Base-by-base conservation (phyloP, 371 early-diverging fungal species). In the Actinomortierella wolfii region DNA sequence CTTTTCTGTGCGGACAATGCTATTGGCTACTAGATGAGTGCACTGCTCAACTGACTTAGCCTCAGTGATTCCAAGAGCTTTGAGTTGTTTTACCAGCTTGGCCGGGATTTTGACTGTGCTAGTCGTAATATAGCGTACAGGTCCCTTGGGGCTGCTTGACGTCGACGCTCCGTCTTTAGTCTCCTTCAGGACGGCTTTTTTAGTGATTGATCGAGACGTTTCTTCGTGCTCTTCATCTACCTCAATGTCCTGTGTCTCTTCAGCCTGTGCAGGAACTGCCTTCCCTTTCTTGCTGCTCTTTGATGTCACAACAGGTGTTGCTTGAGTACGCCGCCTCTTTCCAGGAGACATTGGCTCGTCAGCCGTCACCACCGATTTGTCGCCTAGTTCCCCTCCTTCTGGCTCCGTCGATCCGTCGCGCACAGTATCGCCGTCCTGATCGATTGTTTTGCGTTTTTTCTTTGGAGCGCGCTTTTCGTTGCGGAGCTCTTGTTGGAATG, bases 1-100 rank as follows among this genome's bases (percentile, higher is more conserved):
- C 58, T 73, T 73, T 41, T 67, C 73, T 21, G 73, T 73, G 9
- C 73, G 58, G 9, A 62, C 51, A 46, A 61, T 45, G 28, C 53
- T 48, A 23, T 59, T 66, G 20, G 73, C 73, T 3, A 73, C 67
- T 7, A 73, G 42, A 40, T 73, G 73, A 0, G 73, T 73, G 18
- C 67, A 66, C 20, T 62, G 58, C 23, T 73, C 73, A 6, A 62
- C 59, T 0, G 59, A 26, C 21, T 62, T 73, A 1, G 73, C 57
- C 0, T 62, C 56, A 9, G 61, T 26, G 41, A 73, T 62, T 2
- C 73, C 67, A 3, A 73, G 50, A 2, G 73, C 59, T 34, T 66
- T 66, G 26, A 73, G 61, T 0, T 55, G 59, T 51, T 67, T 73
- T 26, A 45, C 13, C 54, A 62, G 66, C 26, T 67, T 62, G 8